Base-by-base conservation (phyloP, 306 rosid genomes). In the Myrica gale region DNA sequence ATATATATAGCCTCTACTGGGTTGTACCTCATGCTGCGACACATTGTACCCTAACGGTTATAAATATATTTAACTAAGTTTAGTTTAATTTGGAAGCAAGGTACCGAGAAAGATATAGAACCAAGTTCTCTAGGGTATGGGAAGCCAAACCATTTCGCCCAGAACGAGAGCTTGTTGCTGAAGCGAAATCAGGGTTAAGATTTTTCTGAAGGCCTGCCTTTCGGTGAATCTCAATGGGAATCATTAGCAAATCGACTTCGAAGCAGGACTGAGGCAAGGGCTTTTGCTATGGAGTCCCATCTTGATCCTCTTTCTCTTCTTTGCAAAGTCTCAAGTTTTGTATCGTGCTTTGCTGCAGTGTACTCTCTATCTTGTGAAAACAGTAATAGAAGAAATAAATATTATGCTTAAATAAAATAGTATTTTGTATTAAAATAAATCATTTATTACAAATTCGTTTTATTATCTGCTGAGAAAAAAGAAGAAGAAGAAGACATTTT, bases 281-380 rank as follows among this genome's bases (percentile, higher is more conserved):
- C 39, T 9, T 57, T 21, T 21, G 16, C 39, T 57, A 20, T 9
- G 8, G 26, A 42, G 32, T 8, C 32, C 42, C 50, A 17, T 42
- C 50, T 66, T 41, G 6, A 15, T 41, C 47, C 45, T 65, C 62
- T 16, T 39, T 62, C 62, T 56, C 48, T 39, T 39, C 12, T 39
- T 13, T 41, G 69, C 69, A 39, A 5, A 13, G 8, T 37, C 4
- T 6, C 26, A 7, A 10, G 1, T n/a, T 61, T 13, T 4, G 23
- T n/a, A 23, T 23, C 5, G 23, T 15, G 41, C 16, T 73, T 77
- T 78, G 80, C 71, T 80, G 89, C 97, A 53, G 89, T 97, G 41
- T 77, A 83, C 37, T 55, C 76, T 77, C 76, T 0, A 32, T 32
- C 2, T 2, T 2, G 37, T 2, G 37, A 32, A 32, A 32, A 32